Conservation (phyloP, 768 basidiomycete species). For the Trametes villosa region DNA sequence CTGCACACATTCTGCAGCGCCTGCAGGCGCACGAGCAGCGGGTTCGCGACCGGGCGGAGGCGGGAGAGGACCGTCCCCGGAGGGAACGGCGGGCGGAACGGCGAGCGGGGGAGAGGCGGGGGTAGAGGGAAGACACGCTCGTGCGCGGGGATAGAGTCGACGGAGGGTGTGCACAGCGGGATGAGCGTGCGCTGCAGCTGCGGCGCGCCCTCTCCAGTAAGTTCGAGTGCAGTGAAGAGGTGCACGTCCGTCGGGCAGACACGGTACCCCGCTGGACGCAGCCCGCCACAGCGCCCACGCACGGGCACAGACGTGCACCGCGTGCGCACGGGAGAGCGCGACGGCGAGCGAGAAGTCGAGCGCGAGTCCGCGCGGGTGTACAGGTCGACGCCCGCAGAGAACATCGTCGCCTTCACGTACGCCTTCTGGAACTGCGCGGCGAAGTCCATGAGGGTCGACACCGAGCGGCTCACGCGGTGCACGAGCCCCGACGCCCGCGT, state of each 20-base stretch:
- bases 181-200: slow-evolving; percentile 26
- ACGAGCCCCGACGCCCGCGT: slow-evolving; percentile 22
- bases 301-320: slow-evolving; percentile 10
- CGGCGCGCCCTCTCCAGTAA: slow-evolving; percentile 1
- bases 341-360: slow-evolving; percentile 26
- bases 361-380: slow-evolving; percentile 21
- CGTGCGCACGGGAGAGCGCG: slow-evolving; percentile 17
- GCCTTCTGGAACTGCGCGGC: slow-evolving; percentile 62
- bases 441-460: slow-evolving; percentile 49
- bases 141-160: slow-evolving; percentile 34
- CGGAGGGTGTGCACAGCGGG: slow-evolving; percentile 35
- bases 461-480: slow-evolving; percentile 41
- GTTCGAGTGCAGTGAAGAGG: slow-evolving; percentile 38
- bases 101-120: slow-evolving; percentile 46
- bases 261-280: slow-evolving; percentile 48
- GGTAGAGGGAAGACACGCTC: slow-evolving; percentile 37
- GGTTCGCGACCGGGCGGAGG: slow-evolving; percentile 63
- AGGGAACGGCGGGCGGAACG: slow-evolving; percentile 39
- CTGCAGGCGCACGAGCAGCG: slow-evolving; percentile 57
- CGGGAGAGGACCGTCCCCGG: slow-evolving; percentile 43
- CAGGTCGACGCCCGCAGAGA: slow-evolving; percentile 42
- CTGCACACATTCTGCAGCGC: slow-evolving; percentile 62
- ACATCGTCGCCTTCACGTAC: slow-evolving; percentile 59
- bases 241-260: slow-evolving; percentile 48
- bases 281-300: slow-evolving; percentile 23